Evolutionary conservation across 192 early-diverging fungal species (phyloP).

Genomic region (Coemansia sp.): DNA sequence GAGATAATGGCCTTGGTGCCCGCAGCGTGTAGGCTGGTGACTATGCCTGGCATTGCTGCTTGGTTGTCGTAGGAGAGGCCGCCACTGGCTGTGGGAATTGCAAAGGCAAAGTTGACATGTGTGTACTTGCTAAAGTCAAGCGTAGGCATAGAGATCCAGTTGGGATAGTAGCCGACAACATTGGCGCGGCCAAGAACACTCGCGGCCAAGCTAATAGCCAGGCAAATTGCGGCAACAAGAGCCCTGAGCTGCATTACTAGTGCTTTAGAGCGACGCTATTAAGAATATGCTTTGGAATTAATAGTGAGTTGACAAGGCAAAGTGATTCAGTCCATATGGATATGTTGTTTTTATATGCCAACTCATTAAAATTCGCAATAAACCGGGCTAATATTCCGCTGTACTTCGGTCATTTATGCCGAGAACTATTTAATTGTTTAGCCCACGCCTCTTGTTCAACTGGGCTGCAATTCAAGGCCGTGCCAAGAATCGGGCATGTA

Average conservation of each 20-base stretch:
- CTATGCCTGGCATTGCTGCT: constrained; percentile 3
- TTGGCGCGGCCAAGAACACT: constrained; percentile 15
- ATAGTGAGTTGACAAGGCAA: neutral
- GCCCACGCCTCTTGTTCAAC: neutral
- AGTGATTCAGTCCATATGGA: neutral
- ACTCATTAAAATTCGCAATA: neutral
- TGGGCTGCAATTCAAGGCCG: neutral
- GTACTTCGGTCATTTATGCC: neutral
- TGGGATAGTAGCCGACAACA: constrained; percentile 36
- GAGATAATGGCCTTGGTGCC: constrained; percentile 57
- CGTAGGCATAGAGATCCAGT: constrained; percentile 23
- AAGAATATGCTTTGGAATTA: neutral
- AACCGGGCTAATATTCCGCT: neutral
- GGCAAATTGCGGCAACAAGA: constrained; percentile 6
- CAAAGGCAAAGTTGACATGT: constrained; percentile 63
- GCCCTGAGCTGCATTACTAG: constrained; percentile 3
- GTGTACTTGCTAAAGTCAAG: constrained; percentile 45
- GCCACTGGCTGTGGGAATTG: constrained; percentile 18
- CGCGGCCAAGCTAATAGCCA: constrained; percentile 3
- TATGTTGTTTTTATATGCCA: neutral
- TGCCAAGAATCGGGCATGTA: neutral
- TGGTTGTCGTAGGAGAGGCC: constrained; percentile 20
- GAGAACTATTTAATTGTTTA: neutral
- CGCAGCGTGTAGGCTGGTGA: constrained; percentile 6
- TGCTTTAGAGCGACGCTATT: neutral